Evolutionary conservation across 2,329 filamentous ascomycete genomes (phyloP), one percentile per base, ranked within the genome.

Genomic region (Zymoseptoria ardabiliae): DNA sequence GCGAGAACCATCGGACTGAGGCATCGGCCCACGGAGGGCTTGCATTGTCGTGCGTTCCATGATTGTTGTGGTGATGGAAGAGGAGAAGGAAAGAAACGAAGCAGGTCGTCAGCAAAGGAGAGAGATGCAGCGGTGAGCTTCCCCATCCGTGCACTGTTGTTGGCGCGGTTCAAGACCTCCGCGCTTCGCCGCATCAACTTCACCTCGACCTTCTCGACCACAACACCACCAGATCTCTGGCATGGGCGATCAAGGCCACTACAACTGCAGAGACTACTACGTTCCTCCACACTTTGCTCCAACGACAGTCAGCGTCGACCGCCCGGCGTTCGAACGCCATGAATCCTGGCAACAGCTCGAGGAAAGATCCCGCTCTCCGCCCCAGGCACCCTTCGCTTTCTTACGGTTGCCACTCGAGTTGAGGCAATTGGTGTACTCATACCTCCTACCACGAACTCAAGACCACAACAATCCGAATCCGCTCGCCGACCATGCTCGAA

Each of bases 331-430:
- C 55, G 53, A 57, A 23, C 68, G 67, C 56, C 68, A 71, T 65
- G 70, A 72, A 56, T 66, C 63, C 57, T 72, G 64, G 53, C 61
- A 68, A 35, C 68, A 72, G 58, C 63, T 72, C 53, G 70, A 71
- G 53, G 64, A 66, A 35, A 66, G 70, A 21, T 70, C 68, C 23
- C 69, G 70, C 55, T 70, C 67, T 8, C 70, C 70, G 19, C 19
- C 66, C 51, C 63, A 65, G 55, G 68, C 68, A 50, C 66, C 67
- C 25, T 67, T 69, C 58, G 74, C 62, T 54, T 70, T 68, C 57
- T 73, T 72, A 59, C 71, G 59, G 48, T 71, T 79, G 7, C 78
- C 78, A 0, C 62, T 76, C 55, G 78, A 81, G 62, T 68, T 81
- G 21, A 73, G 78, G 19, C 70, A 73, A 35, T 66, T 75, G 19